Conservation (phyloP, 2,329 filamentous ascomycete species). For the Alternaria rosae region DNA sequence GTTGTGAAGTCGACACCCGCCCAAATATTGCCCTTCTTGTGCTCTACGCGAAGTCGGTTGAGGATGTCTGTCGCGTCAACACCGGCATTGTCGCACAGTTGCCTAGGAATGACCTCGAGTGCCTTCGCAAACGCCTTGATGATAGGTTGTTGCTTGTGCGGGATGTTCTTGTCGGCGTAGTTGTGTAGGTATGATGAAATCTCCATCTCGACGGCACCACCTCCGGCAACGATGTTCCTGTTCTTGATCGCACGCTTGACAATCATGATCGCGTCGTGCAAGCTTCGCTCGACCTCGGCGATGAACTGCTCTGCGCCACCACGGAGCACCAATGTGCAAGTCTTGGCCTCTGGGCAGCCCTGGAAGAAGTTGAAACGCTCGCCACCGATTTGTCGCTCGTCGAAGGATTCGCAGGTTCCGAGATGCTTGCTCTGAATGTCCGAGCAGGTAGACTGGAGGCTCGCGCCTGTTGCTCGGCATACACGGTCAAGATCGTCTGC, state of each 20-base stretch:
- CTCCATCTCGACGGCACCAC: conserved; percentile 96
- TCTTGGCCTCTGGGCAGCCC: conserved; percentile 93
- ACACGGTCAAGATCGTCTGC: conserved; percentile 95
- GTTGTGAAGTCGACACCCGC: conserved; percentile 93
- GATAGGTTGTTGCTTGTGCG: conserved; percentile 94
- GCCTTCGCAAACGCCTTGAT: conserved; percentile 99
- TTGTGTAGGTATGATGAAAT: conserved; percentile 90
- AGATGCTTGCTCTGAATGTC: conserved; percentile 90
- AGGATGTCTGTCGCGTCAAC: conserved; percentile 98
- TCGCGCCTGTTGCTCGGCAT: conserved; percentile 91
- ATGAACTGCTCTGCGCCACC: conserved; percentile 99
- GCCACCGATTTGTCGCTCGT: conserved; percentile 95
- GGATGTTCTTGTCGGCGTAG: conserved; percentile 90
- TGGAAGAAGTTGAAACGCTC: conserved; percentile 99
- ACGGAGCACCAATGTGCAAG: conserved; percentile 92
- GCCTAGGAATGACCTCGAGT: conserved; percentile 92
- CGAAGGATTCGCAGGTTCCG: conserved; percentile 87
- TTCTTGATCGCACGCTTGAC: conserved; percentile 98
- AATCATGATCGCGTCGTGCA: conserved; percentile 99
- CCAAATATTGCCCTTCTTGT: conserved; percentile 91
- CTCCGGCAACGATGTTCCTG: conserved; percentile 91
- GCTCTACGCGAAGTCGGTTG: conserved; percentile 94
- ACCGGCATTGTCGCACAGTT: conserved; percentile 97
- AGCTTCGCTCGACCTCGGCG: conserved; percentile 94
- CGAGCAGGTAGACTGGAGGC: conserved; percentile 93